Evolutionary conservation across 2,329 filamentous ascomycete genomes (phyloP).

Genomic region (Colletotrichum melonis): DNA sequence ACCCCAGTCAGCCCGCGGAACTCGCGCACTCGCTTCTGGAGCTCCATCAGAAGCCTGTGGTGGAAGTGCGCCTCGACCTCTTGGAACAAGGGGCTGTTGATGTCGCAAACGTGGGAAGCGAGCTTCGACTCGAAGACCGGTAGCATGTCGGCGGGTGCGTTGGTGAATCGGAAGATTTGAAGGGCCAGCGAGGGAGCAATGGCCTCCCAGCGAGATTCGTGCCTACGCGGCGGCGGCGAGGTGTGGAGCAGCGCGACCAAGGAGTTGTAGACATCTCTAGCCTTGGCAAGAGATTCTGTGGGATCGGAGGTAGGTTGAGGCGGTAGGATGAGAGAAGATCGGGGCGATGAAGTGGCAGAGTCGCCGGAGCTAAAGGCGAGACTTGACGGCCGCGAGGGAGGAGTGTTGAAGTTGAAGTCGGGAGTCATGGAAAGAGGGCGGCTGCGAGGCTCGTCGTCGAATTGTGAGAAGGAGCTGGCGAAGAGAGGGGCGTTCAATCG

Average conservation of each 20-base stretch:
- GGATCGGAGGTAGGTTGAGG: constrained; percentile 50
- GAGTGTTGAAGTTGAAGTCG: constrained; percentile 62
- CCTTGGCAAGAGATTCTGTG: constrained; percentile 55
- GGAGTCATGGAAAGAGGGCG: constrained; percentile 44
- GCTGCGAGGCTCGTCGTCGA: constrained; percentile 44
- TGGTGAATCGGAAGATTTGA: constrained; percentile 68
- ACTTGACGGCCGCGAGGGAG: constrained; percentile 62
- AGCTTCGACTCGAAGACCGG: constrained; percentile 62
- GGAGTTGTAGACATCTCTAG: constrained; percentile 62
- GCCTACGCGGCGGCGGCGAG: constrained; percentile 53
- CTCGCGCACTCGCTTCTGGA: constrained; percentile 62
- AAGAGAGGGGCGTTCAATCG: constrained; percentile 43
- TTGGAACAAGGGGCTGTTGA: constrained; percentile 56
- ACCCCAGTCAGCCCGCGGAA: constrained; percentile 65
- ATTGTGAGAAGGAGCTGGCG: constrained; percentile 38
- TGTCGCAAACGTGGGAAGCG: constrained; percentile 54
- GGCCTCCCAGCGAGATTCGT: constrained; percentile 61
- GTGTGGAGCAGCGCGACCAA: constrained; percentile 67
- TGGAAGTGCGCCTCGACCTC: constrained; percentile 63
- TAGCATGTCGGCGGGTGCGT: constrained; percentile 61
- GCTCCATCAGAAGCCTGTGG: constrained; percentile 58
- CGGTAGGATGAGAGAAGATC: constrained; percentile 56
- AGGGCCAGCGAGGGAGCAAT: constrained; percentile 66
- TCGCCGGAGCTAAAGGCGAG: constrained; percentile 61
- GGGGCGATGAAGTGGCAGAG: constrained; percentile 63